These are phyloP conservation scores for Claviceps quebecensis DNA, from an alignment of 2,329 filamentous ascomycete species.

Conservation along the genomic window DNA sequence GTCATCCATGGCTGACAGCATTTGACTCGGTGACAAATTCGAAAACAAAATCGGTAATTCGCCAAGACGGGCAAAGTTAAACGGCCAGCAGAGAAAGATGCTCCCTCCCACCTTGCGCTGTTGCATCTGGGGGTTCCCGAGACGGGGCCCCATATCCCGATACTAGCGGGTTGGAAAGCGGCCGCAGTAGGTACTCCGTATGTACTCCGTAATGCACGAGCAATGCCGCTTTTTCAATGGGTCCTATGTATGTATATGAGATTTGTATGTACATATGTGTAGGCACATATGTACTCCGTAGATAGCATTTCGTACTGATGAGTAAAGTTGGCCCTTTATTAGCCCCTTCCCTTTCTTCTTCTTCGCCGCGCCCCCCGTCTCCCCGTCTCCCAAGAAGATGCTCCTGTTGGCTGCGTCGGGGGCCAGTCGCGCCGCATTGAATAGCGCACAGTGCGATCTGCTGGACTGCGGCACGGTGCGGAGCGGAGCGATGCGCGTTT, in stretches of 20 bases:
- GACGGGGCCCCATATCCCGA: constrained; percentile 20
- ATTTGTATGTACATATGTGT: no score
- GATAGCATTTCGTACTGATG: neutral
- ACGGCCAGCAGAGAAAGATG: no score
- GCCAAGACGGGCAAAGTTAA: no score
- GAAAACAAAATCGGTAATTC: no score
- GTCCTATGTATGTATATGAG: constrained; percentile 1
- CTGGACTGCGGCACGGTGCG: neutral
- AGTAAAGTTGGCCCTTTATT: neutral
- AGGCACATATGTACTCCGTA: no score
- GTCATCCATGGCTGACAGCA: no score
- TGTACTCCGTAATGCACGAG: constrained; percentile 13
- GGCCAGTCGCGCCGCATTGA: neutral
- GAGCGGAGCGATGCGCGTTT: neutral
- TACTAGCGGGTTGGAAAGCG: constrained; percentile 18
- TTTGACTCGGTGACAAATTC: no score
- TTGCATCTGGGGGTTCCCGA: constrained; percentile 16
- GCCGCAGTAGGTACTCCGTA: constrained; percentile 18
- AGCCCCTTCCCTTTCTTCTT: neutral
- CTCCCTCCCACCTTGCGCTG: neutral
- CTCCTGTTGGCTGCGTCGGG: neutral
- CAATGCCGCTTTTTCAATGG: constrained; percentile 13
- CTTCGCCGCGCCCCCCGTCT: neutral
- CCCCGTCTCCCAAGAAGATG: neutral
- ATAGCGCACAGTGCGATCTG: no score